These are phyloP conservation scores for Podaxis sp. DNA, from an alignment of 768 basidiomycete species.

Conservation along the genomic window DNA sequence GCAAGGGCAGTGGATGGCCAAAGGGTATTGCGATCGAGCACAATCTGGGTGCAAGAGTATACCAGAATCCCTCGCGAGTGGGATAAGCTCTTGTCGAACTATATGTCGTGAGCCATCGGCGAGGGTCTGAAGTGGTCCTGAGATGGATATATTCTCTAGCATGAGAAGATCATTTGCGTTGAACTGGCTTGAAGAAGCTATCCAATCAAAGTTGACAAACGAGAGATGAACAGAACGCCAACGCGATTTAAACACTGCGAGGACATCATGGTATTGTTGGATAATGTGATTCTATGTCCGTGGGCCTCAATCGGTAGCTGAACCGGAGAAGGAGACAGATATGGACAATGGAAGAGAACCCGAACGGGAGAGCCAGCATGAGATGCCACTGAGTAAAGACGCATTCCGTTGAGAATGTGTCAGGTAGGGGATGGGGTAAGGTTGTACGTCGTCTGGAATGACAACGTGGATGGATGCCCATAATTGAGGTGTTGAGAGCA, in stretches of 20 bases:
- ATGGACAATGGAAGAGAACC: background rate
- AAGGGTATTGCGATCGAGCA: background rate
- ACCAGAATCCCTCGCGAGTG: background rate
- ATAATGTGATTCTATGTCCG: background rate
- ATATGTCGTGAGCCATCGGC: background rate
- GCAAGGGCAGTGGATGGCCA: background rate
- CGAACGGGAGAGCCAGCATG: background rate
- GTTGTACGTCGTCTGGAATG: background rate
- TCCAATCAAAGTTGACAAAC: background rate
- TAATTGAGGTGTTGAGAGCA: conserved; percentile 13
- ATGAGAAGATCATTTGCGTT: background rate
- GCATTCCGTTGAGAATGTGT: background rate
- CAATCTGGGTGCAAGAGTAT: background rate
- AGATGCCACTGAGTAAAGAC: background rate
- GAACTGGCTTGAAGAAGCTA: background rate
- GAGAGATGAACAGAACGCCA: background rate
- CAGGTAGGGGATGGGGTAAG: background rate
- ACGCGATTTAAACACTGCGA: background rate
- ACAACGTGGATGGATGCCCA: conserved; percentile 17
- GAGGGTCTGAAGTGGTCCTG: background rate
- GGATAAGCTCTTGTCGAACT: background rate
- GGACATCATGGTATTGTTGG: background rate
- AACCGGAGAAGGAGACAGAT: background rate
- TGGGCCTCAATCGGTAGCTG: too few relatives aligned
- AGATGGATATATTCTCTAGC: background rate